Evolutionary conservation across 169 alveolate species (phyloP).

Genomic region (Fabrea salina): DNA sequence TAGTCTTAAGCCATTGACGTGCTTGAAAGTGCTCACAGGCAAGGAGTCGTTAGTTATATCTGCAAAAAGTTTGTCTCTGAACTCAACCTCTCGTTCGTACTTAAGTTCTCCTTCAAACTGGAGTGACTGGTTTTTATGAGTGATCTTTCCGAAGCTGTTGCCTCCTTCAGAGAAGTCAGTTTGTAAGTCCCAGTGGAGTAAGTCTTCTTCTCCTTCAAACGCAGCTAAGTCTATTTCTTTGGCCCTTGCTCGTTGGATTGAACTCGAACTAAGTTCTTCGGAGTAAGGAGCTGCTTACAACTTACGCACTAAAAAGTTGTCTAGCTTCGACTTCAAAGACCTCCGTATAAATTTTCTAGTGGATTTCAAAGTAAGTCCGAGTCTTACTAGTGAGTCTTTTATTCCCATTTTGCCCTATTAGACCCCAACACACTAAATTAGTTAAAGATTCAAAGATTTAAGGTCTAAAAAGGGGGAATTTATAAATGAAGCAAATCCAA

Average conservation of each 20-base stretch:
- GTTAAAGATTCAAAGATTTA: too few species aligned
- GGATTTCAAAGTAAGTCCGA: too few species aligned
- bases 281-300: too few species aligned
- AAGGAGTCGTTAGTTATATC: background rate
- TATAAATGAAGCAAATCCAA: too few species aligned
- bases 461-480: too few species aligned
- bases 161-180: conserved; percentile 19
- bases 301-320: too few species aligned
- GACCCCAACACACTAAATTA: too few species aligned
- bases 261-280: too few species aligned
- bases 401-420: too few species aligned
- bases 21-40: background rate
- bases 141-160: background rate
- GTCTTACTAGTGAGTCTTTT: too few species aligned
- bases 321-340: too few species aligned
- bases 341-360: too few species aligned
- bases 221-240: background rate
- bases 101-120: background rate
- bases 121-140: background rate
- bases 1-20: background rate
- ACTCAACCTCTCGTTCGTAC: background rate
- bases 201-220: background rate
- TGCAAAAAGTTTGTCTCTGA: background rate
- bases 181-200: background rate
- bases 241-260: background rate